Base-by-base conservation (phyloP, 2,329 filamentous ascomycete genomes). In the Botrytis sinoallii region DNA sequence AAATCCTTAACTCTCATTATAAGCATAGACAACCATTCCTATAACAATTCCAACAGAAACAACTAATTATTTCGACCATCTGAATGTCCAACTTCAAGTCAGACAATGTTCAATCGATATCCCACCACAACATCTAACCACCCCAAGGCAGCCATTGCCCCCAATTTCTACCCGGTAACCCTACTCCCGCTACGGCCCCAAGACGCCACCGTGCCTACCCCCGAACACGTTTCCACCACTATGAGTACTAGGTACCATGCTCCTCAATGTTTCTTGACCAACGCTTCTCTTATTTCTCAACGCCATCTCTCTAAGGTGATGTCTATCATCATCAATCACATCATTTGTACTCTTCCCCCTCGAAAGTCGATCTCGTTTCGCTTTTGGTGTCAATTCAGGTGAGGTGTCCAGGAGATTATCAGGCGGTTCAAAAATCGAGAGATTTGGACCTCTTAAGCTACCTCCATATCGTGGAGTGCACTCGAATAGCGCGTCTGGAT, bases 241-340 rank as follows among this genome's bases (percentile, higher is more conserved):
- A 70, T 74, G 75, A 25, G 76, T 65, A 68, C 77, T 78, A 38
- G 77, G 76, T 3, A 75, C 77, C 42, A 78, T 76, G 64, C 77
- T 78, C 46, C 75, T 74, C 71, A 78, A 59, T 0, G 74, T 77
- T 68, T 79, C 77, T 20, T 74, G 74, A 0, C 77, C 77, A 16
- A 78, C 69, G 67, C 76, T 77, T 42, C 77, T 76, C 65, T 79
- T 76, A 55, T 77, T 78, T 52, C 72, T 75, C 42, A 79, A 35
- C 0, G 77, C 77, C 32, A 76, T 63, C 38, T 77, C 67, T 69
- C 67, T 75, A n/a, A 79, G 75, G 7, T 72, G 70, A 6, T 73
- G 61, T 16, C 76, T 72, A 57, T 75, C 74, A 46, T 75, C 61
- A 10, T 71, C 72, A 42, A 73, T n/a, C 7, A 60, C 68, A 20